Base-by-base conservation (phyloP, 495 filamentous ascomycete species). In the Xanthoparmelia taractica region DNA sequence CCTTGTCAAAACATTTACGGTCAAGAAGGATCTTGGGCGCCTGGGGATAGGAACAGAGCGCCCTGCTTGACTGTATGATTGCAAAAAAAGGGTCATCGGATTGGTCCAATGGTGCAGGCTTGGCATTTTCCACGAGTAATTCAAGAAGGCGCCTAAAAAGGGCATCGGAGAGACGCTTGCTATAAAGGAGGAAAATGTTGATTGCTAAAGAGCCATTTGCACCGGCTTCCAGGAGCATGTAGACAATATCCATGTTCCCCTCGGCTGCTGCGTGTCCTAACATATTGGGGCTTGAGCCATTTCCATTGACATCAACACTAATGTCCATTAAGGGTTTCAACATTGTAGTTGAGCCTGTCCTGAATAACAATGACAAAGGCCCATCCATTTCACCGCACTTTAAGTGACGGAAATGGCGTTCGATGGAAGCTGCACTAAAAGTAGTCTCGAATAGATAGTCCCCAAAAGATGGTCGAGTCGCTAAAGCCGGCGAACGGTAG, bases 251-350 rank as follows among this genome's bases (percentile, higher is more conserved):
- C 11, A 60, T 8, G 12, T 60, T 60, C 7, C 25, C 58, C 23
- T 10, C 4, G 7, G 7, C 15, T 27, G 58, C 41, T 34, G 58
- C 58, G 23, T 18, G 2, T 17, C 34, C 56, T 6, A 58, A 17
- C 5, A 38, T 6, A 20, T 38, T 57, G 0, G 0, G 0, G 0
- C 4, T 2, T 4, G 0, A 0, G 8, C 5, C 1, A 8, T 1
- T 0, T 13, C 37, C 8, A 18, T 58, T 27, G 34, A 38, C 4
- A 27, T 38, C n/a, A 17, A 38, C 8, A 33, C 56, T 34, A 7
- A 27, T 8, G 27, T 27, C 34, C 27, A 58, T 25, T 6, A 58
- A 58, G 5, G 7, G 34, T 38, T 27, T 17, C 10, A 40, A 15
- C n/a, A 40, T 58, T 34, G 34, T 15, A 40, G 20, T 13, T 31